Evolutionary conservation across 1,284 basidiomycete species (phyloP).

Genomic region (Rhodotorula sp.): DNA sequence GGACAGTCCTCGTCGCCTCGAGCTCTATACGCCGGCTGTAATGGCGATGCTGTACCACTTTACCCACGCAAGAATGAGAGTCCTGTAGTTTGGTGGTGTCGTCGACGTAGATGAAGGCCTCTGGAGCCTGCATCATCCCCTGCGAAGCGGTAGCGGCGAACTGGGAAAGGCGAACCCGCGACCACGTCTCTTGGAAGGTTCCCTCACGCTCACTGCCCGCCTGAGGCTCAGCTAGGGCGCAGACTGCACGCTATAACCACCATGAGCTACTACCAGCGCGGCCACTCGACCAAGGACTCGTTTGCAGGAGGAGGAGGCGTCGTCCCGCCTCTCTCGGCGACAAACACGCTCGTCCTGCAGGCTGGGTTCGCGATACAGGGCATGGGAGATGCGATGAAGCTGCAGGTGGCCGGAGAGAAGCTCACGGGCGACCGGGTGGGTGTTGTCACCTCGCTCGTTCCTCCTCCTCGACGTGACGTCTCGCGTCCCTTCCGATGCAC

Average conservation of each 20-base stretch:
- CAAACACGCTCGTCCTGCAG: conserved; percentile 31
- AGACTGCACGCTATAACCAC: background rate
- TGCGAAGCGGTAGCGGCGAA: background rate
- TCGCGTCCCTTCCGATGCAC: background rate
- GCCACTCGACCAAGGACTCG: conserved; percentile 11
- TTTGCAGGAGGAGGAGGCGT: conserved; percentile 5
- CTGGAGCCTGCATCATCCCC: background rate
- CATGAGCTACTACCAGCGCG: conserved; percentile 1
- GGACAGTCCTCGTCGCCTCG: too few relatives aligned
- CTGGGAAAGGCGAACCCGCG: background rate
- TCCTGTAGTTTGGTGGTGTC: background rate
- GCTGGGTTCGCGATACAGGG: conserved; percentile 31
- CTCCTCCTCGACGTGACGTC: background rate
- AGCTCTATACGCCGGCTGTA: too few relatives aligned
- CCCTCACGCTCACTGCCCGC: background rate
- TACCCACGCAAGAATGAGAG: conserved; percentile 11
- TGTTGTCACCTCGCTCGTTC: background rate
- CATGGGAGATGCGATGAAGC: conserved; percentile 24
- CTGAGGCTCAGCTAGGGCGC: background rate
- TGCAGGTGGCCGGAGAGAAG: conserved; percentile 24
- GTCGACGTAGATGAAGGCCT: background rate
- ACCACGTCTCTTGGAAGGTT: background rate
- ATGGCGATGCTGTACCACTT: conserved; percentile 22
- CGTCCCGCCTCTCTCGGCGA: conserved; percentile 16
- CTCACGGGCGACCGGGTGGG: conserved; percentile 31